Evolutionary conservation across 2,329 filamentous ascomycete genomes (phyloP), one percentile per base, ranked within the genome.

Genomic region (Aspergillus puulaauensis): DNA sequence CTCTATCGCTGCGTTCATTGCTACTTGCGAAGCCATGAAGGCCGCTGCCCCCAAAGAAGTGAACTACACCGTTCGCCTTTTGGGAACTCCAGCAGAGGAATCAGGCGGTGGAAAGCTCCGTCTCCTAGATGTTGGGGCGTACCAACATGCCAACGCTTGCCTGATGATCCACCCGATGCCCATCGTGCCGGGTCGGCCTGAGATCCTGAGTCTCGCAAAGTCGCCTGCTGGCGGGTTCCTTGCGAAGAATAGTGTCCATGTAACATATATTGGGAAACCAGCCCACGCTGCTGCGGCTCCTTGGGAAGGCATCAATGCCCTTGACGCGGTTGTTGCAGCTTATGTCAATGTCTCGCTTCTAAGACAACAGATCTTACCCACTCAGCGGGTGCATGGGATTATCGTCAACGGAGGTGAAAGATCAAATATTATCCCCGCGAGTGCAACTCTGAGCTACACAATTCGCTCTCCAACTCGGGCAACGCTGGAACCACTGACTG

Each of bases 281-380:
- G 82, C 83, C 0, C 83, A 86, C 66, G 83, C 82, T 0, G 83
- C 80, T 1, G 78, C 79, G 3, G 78, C 73, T 6, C 83, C 83
- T 0, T 86, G 82, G 83, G 73, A 82, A 14, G 83, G 83, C 0
- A 76, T 81, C 62, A 86, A 86, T 66, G 83, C 83, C 0, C 75
- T 86, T 1, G 83, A 86, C 62, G 83, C 82, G 0, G 71, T 84
- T 14, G 73, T 86, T 3, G 75, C 77, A 0, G 78, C 70, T 0
- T 76, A 75, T 58, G 66, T 70, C 24, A 70, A 68, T 47, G 69
- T 86, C 11, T 80, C 79, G 0, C 74, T 82, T 3, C 73, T 86
- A 6, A 75, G 83, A 2, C 83, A 85, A 67, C 83, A 85, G 66
- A 79, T 81, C 4, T 73, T 78, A 59, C 80, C 82, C 0, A 76